Conservation (phyloP, 2,329 filamentous ascomycete species). For the Ustulina deusta region DNA sequence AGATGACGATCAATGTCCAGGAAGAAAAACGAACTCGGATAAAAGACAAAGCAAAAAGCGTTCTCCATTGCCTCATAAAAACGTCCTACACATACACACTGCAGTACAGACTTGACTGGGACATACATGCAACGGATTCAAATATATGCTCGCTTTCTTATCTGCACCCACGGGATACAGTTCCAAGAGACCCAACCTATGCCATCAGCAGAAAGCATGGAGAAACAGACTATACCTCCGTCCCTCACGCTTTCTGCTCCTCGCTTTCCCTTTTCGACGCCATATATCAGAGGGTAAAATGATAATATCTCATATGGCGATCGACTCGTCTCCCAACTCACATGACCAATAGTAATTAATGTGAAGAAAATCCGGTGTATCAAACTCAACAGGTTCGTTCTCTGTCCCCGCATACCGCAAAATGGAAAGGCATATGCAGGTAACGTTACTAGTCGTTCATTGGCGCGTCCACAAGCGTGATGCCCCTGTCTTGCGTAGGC, state of each 20-base stretch:
- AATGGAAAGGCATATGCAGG: conserved; percentile 24
- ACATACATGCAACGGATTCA: conserved; percentile 29
- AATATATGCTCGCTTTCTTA: conserved; percentile 24
- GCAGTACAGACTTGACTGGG: conserved; percentile 25
- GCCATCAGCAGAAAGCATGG: conserved; percentile 6
- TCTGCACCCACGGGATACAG: background rate
- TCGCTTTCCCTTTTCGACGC: conserved; percentile 29
- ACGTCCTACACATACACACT: conserved; percentile 33
- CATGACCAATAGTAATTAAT: conserved; percentile 31
- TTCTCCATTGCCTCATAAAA: conserved; percentile 39
- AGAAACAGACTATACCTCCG: conserved; percentile 2
- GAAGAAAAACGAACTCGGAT: conserved; percentile 1
- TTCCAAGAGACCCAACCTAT: conserved; percentile 21
- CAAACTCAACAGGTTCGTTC: conserved; percentile 12
- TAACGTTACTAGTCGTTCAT: conserved; percentile 61
- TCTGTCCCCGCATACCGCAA: background rate
- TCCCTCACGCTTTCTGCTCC: conserved; percentile 1
- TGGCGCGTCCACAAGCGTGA: conserved; percentile 65
- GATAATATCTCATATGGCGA: conserved; percentile 18
- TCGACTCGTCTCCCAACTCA: conserved; percentile 14
- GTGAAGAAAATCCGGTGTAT: conserved; percentile 10
- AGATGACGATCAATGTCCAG: background rate
- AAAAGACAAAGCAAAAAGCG: conserved; percentile 18
- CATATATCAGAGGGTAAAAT: conserved; percentile 21
- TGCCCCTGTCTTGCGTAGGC: conserved; percentile 54